phyloP scores from a whole-genome alignment of 225 moss, liverwort and hornwort species.

The Physcomitrellopsis africana region DNA sequence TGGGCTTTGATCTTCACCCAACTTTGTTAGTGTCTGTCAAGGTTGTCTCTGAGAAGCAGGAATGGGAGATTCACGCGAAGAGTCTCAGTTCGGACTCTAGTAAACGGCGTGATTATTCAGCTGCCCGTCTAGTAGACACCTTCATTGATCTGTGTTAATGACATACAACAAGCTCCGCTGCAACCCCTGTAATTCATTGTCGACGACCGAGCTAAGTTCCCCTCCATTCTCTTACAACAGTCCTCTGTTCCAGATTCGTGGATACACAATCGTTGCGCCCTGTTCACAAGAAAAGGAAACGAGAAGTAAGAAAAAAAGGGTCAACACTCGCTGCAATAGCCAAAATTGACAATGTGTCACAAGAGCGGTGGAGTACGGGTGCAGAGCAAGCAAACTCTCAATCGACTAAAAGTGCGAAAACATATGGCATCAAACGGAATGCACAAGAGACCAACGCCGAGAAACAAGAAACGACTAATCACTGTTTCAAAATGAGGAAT shows the following conservation, averaged over 20 bases:
- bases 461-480: not conserved
- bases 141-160: constrained; percentile 22
- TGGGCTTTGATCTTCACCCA: not conserved
- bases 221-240: constrained; percentile 13
- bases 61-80: constrained; percentile 12
- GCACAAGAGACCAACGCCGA: not conserved
- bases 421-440: constrained; percentile 4
- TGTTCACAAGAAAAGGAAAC: not conserved
- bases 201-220: constrained; percentile 34
- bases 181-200: constrained; percentile 35
- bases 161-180: constrained; percentile 36
- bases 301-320: not conserved
- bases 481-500: not conserved
- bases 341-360: too few species aligned
- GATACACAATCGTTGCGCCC: constrained; percentile 20
- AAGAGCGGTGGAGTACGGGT: too few species aligned
- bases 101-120: constrained; percentile 32
- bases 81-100: constrained; percentile 34
- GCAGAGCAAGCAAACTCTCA: too few species aligned
- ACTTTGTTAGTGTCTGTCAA: not conserved
- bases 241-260: constrained; percentile 25
- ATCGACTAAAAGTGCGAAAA: too few species aligned
- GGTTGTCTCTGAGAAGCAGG: constrained; percentile 29
- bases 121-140: constrained; percentile 24
- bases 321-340: too few species aligned